Evolutionary conservation across 2,329 filamentous ascomycete species (phyloP), one percentile per base, ranked within the genome.

Genomic region (Ophiostoma angusticollis): DNA sequence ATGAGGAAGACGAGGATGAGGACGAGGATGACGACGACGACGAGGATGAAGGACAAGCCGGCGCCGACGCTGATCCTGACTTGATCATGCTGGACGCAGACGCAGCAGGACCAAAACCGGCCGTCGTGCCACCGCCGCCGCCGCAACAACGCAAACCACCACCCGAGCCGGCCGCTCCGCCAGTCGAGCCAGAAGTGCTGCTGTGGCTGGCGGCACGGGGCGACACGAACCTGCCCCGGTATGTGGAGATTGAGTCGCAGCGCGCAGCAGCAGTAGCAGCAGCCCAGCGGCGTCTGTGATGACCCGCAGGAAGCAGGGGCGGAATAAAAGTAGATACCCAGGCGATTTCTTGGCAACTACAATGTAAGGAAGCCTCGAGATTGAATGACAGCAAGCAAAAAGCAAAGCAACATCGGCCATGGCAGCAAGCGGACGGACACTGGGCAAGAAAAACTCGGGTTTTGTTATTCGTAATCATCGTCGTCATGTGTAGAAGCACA

Each of bases 1-100:
- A 68, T 0, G 63, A 63, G 0, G 69, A 70, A 1, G 66, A 68
- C 6, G 67, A 65, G 0, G 64, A 62, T 1, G 63, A 60, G 1
- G 63, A 59, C 13, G 63, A 56, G n/a, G 53, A 49, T 1, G 48
- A 50, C 19, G 47, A 43, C 9, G 48, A 49, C 29, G 42, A 42
- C 39, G 41, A 32, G 22, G 41, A 34, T 16, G 39, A 28, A n/a
- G n/a, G n/a, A n/a, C n/a, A 49, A 1, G 48, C 49, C 19, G 47
- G 43, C 9, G 48, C 48, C 29, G 42, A 42, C 39, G 41, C 33
- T 22, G 41, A 34, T 16, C 38, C 27, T 8, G 42, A 42, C 31
- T 6, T 39, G 8, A 14, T 35, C 34, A 41, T 44, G 43, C 23
- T 42, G 17, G 41, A 43, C 29, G 23, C 24, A 19, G 29, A 18